These are phyloP conservation scores for Gentiana dahurica DNA, from an alignment of 257 asterid species.

Conservation along the genomic window DNA sequence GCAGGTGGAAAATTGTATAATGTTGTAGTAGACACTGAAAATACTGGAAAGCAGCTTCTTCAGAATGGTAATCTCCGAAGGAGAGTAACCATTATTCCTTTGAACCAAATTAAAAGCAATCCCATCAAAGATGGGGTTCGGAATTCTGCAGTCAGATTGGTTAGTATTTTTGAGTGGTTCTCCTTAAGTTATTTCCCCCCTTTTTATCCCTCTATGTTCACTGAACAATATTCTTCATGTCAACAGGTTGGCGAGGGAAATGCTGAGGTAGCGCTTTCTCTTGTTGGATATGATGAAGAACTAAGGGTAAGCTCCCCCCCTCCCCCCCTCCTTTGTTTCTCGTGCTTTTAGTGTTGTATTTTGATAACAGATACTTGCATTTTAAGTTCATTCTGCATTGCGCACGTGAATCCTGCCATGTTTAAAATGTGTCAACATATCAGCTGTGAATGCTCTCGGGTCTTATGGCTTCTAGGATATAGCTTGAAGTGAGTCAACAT, in stretches of 20 bases:
- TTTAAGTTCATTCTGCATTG: too few species aligned
- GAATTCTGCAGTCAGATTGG: constrained; percentile 73
- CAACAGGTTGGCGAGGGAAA: constrained; percentile 90
- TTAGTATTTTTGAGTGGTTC: constrained; percentile 17
- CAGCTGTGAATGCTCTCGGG: too few species aligned
- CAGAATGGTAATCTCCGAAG: constrained; percentile 77
- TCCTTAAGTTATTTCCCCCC: constrained; percentile 1
- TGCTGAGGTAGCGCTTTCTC: constrained; percentile 92
- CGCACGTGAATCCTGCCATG: too few species aligned
- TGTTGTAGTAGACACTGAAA: constrained; percentile 83
- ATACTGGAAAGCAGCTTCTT: constrained; percentile 81
- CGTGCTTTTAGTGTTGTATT: not conserved
- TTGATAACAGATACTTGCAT: too few species aligned
- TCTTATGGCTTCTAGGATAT: too few species aligned
- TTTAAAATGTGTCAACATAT: too few species aligned
- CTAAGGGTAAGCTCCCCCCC: constrained; percentile 44
- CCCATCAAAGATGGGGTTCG: constrained; percentile 54
- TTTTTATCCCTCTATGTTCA: constrained; percentile 1
- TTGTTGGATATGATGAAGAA: constrained; percentile 85
- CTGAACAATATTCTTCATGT: constrained; percentile 8
- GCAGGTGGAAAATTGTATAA: constrained; percentile 96
- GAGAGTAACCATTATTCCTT: constrained; percentile 91
- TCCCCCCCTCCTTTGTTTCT: constrained; percentile 7
- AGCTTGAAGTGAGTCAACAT: too few species aligned
- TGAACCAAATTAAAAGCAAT: constrained; percentile 73